Conservation (phyloP, 352 stramenopile species). For the Phytopythium vexans region DNA sequence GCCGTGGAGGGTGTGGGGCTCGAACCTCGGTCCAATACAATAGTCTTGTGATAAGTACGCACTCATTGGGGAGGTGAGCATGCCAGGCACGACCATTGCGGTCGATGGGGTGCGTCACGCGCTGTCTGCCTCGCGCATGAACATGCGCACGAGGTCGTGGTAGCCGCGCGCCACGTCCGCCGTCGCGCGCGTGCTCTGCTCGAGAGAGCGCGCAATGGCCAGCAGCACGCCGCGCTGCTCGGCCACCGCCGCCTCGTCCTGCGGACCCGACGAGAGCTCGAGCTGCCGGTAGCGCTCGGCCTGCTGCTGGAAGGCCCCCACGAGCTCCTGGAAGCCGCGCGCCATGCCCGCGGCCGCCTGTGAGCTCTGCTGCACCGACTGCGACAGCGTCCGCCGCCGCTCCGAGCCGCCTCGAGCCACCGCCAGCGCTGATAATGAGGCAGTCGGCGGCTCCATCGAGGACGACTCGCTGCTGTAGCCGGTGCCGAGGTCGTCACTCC, state of each 20-base stretch:
- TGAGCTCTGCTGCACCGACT: constrained; percentile 50
- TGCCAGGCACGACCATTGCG: background rate
- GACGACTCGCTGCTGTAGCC: no score
- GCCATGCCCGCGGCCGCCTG: constrained; percentile 40
- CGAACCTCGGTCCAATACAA: no score
- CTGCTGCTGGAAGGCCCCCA: constrained; percentile 30
- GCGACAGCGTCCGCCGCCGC: constrained; percentile 27
- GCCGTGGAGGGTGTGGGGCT: no score
- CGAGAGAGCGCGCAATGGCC: constrained; percentile 32
- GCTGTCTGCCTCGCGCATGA: constrained; percentile 16
- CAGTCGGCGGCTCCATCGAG: no score
- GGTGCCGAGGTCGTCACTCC: background rate
- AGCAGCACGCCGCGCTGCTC: constrained; percentile 30
- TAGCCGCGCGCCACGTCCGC: constrained; percentile 42
- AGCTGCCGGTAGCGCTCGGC: constrained; percentile 15
- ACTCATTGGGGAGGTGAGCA: background rate
- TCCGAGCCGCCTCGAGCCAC: background rate
- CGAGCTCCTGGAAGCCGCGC: constrained; percentile 39
- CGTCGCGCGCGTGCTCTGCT: constrained; percentile 41
- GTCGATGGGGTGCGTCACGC: background rate
- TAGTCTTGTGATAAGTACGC: no score
- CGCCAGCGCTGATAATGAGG: background rate
- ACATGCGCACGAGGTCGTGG: constrained; percentile 30
- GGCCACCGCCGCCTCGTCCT: constrained; percentile 2
- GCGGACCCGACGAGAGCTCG: constrained; percentile 9